phyloP scores from a whole-genome alignment of 2,329 filamentous ascomycete genomes.

The Aspergillus glaucus region DNA sequence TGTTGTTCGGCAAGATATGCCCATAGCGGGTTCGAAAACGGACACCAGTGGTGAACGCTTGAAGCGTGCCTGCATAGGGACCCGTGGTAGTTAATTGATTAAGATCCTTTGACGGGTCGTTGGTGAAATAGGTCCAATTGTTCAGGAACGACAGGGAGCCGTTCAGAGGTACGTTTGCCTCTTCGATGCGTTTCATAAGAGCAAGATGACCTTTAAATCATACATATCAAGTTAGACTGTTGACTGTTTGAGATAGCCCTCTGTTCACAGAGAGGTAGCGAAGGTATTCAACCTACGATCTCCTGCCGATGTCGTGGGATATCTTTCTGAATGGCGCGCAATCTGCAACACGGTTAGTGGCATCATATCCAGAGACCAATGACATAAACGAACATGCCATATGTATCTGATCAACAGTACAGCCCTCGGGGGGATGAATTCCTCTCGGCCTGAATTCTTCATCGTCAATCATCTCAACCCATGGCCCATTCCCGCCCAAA shows the following conservation, averaged over 20 bases:
- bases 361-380: background rate
- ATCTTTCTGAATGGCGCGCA: slow-evolving; percentile 53
- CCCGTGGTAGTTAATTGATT: slow-evolving; percentile 52
- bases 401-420: slow-evolving; percentile 52
- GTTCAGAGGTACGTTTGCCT: slow-evolving; percentile 35
- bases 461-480: slow-evolving; percentile 45
- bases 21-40: slow-evolving; percentile 49
- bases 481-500: slow-evolving; percentile 51
- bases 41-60: slow-evolving; percentile 50
- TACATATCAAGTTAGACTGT: slow-evolving; percentile 1
- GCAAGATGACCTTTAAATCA: slow-evolving; percentile 39
- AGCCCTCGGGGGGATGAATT: slow-evolving; percentile 42
- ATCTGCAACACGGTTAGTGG: slow-evolving; percentile 34
- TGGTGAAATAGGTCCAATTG: slow-evolving; percentile 50
- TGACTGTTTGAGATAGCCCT: background rate
- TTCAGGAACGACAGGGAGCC: slow-evolving; percentile 52
- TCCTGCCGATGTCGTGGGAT: slow-evolving; percentile 48
- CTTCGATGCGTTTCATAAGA: slow-evolving; percentile 44
- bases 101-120: slow-evolving; percentile 39
- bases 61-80: slow-evolving; percentile 50
- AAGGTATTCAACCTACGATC: slow-evolving; percentile 36
- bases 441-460: slow-evolving; percentile 22
- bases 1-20: slow-evolving; percentile 35
- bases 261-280: background rate
- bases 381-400: slow-evolving; percentile 40